These are phyloP conservation scores for Candida succiphila DNA, from an alignment of 805 yeast genomes.

Conservation along the genomic window DNA sequence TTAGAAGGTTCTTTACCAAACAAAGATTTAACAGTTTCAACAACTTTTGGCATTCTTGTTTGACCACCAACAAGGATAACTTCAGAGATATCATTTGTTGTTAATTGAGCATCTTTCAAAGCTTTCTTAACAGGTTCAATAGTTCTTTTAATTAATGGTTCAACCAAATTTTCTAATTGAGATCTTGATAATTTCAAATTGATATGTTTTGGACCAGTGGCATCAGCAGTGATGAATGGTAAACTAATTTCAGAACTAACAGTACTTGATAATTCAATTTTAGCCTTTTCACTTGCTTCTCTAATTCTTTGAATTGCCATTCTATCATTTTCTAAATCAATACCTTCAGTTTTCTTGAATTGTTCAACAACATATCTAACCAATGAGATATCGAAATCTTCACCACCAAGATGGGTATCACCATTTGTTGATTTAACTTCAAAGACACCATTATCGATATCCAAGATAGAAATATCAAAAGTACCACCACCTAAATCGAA, in stretches of 20 bases:
- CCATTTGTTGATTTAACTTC: slow-evolving; percentile 97
- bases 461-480: slow-evolving; percentile 91
- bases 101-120: slow-evolving; percentile 61
- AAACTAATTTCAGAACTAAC: slow-evolving; percentile 50
- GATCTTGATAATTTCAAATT: slow-evolving; percentile 50
- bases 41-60: slow-evolving; percentile 82
- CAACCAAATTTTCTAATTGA: slow-evolving; percentile 57
- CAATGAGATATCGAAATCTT: slow-evolving; percentile 79
- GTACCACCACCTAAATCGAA: slow-evolving; percentile 99
- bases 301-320: slow-evolving; percentile 64
- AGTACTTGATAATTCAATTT: slow-evolving; percentile 65
- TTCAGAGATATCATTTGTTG: slow-evolving; percentile 60
- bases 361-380: slow-evolving; percentile 63
- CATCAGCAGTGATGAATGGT: slow-evolving; percentile 54
- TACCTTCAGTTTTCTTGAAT: slow-evolving; percentile 45
- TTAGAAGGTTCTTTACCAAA: slow-evolving; percentile 62
- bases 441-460: slow-evolving; percentile 95
- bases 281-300: slow-evolving; percentile 71
- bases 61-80: slow-evolving; percentile 79
- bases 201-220: slow-evolving; percentile 46
- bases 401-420: slow-evolving; percentile 92
- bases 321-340: slow-evolving; percentile 42
- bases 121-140: slow-evolving; percentile 69
- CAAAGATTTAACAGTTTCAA: slow-evolving; percentile 47
- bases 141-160: slow-evolving; percentile 57